phyloP scores from a whole-genome alignment of 129 eudicot species.

The Dittrichia graveolens region DNA sequence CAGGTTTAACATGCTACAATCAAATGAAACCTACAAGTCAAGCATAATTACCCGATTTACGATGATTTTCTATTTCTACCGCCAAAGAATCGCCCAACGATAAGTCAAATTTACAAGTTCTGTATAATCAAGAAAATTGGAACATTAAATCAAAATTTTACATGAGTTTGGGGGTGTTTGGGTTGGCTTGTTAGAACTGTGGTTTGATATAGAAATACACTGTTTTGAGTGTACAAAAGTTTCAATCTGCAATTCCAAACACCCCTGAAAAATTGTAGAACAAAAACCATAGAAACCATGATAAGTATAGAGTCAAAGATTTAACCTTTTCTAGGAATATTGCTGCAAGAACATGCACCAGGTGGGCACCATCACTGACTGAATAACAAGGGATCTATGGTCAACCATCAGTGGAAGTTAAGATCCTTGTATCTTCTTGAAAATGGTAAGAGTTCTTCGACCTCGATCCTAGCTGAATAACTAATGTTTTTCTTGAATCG shows the following conservation, averaged over 20 bases:
- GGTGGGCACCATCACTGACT: not conserved
- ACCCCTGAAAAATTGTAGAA: not conserved
- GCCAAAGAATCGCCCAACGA: not conserved
- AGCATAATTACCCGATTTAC: not conserved
- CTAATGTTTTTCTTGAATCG: conserved; percentile 54
- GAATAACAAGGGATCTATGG: not conserved
- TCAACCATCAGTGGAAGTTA: conserved; percentile 36
- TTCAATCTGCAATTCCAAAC: not conserved
- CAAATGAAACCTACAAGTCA: not conserved
- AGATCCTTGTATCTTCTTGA: conserved; percentile 49
- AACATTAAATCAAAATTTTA: not conserved
- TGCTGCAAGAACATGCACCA: not conserved
- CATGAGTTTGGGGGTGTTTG: not conserved
- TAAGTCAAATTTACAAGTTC: not conserved
- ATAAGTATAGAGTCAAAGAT: not conserved
- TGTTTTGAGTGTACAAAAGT: not conserved
- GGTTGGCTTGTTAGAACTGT: not conserved
- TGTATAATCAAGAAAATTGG: conserved; percentile 17
- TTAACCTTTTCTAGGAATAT: conserved; percentile 3
- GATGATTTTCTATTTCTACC: not conserved
- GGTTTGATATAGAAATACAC: not conserved
- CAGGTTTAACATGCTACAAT: not conserved
- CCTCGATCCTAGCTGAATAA: conserved; percentile 70
- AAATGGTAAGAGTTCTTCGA: conserved; percentile 77
- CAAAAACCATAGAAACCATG: not conserved